These are phyloP conservation scores for Thecaphora thlaspeos DNA, from an alignment of 1,284 basidiomycete genomes.

Conservation along the genomic window DNA sequence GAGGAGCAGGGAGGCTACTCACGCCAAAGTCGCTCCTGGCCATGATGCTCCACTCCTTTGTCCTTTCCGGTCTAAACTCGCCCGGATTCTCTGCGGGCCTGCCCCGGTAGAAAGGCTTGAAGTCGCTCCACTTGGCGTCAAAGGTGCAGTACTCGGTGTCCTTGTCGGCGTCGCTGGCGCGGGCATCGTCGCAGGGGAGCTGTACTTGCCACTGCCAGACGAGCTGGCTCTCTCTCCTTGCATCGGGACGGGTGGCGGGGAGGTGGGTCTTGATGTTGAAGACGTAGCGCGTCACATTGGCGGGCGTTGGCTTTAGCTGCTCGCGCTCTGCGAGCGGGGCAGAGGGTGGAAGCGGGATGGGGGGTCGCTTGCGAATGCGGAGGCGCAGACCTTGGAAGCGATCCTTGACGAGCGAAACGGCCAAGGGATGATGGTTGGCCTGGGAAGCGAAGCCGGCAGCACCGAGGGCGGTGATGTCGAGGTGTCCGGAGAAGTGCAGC, in stretches of 20 bases:
- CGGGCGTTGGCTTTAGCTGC: too few relatives aligned
- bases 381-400: conserved; percentile 24
- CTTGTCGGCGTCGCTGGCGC: conserved; percentile 15
- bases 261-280: conserved; percentile 60
- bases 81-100: conserved; percentile 48
- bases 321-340: too few relatives aligned
- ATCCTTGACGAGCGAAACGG: conserved; percentile 17
- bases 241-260: conserved; percentile 55
- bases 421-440: conserved; percentile 44
- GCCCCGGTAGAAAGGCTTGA: conserved; percentile 61
- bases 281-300: conserved; percentile 54
- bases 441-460: conserved; percentile 64
- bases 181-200: conserved; percentile 10
- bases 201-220: conserved; percentile 60
- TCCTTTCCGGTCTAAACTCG: conserved; percentile 24
- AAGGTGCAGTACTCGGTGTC: conserved; percentile 34
- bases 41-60: conserved; percentile 47
- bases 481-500: conserved; percentile 40
- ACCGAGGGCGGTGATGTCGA: conserved; percentile 61
- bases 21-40: conserved; percentile 41
- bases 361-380: conserved; percentile 15
- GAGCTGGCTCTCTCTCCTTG: conserved; percentile 57
- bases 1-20: too few relatives aligned
- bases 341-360: conserved; percentile 8
- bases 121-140: conserved; percentile 58